Percentiles rank a stretch among this genome's conserved stretches.
Conservation (phyloP, 768 basidiomycete species). For the Pisolithus orientalis region DNA sequence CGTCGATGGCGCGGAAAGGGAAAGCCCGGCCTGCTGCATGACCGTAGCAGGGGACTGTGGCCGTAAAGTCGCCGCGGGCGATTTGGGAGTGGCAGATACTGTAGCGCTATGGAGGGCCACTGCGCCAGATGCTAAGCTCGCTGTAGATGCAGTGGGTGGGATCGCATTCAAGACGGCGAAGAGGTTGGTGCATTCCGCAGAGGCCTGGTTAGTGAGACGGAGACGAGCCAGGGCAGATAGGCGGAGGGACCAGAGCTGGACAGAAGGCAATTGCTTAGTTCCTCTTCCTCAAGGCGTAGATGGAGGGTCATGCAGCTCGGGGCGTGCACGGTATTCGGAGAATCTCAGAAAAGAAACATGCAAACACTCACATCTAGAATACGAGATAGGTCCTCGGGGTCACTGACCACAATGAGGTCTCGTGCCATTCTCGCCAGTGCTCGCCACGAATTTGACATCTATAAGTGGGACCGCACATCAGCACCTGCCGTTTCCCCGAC, state of each 20-base stretch:
- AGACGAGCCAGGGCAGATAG: conserved; percentile 73
- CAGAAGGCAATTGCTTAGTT: neutral
- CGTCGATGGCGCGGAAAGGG: neutral
- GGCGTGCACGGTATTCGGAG: neutral
- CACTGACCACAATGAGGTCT: conserved; percentile 64
- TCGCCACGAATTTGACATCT: conserved; percentile 90
- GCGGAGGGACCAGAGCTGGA: conserved; percentile 79
- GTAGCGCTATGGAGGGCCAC: neutral
- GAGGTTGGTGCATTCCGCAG: conserved; percentile 77
- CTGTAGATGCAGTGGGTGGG: conserved; percentile 28
- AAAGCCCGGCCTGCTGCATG: neutral
- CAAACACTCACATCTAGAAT: conserved; percentile 57
- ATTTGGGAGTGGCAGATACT: neutral
- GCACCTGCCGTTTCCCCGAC: conserved; percentile 3
- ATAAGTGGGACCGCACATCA: conserved; percentile 4
- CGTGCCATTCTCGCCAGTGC: conserved; percentile 79
- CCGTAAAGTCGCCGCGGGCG: neutral
- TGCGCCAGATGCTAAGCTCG: neutral
- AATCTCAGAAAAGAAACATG: neutral
- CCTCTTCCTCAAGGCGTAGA: neutral
- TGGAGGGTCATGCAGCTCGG: too few species aligned
- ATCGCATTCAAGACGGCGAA: conserved; percentile 63
- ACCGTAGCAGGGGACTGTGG: neutral
- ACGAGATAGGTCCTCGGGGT: conserved; percentile 59
- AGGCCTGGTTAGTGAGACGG: conserved; percentile 81